Evolutionary conservation across 78 protist species (phyloP).

Genomic region (Dictyostelium purpureum): DNA sequence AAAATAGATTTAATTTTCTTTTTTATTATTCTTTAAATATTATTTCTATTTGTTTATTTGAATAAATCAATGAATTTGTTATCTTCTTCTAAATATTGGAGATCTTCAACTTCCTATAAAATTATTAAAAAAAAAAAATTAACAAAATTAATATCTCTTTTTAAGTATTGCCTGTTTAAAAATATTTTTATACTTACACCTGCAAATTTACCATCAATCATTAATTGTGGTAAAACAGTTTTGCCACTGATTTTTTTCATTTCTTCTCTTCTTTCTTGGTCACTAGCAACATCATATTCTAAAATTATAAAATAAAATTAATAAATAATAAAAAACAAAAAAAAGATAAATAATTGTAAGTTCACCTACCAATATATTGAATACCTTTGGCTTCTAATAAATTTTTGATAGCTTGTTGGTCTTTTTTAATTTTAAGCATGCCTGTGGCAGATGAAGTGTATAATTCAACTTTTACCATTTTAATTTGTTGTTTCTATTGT

Average conservation of each 20-base stretch:
- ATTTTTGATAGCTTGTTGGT: constrained; percentile 53
- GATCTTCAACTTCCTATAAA: constrained; percentile 27
- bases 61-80: constrained; percentile 31
- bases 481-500: background rate
- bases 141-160: background rate
- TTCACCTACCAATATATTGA: constrained; percentile 46
- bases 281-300: constrained; percentile 79
- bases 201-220: constrained; percentile 58
- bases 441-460: constrained; percentile 60
- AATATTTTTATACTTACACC: constrained; percentile 13
- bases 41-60: constrained; percentile 11
- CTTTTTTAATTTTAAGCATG: constrained; percentile 50
- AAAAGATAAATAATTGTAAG: background rate
- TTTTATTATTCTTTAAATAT: background rate
- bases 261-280: constrained; percentile 24
- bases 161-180: background rate
- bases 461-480: constrained; percentile 20
- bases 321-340: background rate
- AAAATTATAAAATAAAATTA: background rate
- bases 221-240: constrained; percentile 54
- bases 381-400: constrained; percentile 63
- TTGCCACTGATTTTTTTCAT: constrained; percentile 56
- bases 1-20: too few species aligned
- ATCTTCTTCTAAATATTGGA: constrained; percentile 18
- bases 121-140: background rate